Conservation (phyloP, 495 filamentous ascomycete genomes). For the Massariosphaeria phaeospora region DNA sequence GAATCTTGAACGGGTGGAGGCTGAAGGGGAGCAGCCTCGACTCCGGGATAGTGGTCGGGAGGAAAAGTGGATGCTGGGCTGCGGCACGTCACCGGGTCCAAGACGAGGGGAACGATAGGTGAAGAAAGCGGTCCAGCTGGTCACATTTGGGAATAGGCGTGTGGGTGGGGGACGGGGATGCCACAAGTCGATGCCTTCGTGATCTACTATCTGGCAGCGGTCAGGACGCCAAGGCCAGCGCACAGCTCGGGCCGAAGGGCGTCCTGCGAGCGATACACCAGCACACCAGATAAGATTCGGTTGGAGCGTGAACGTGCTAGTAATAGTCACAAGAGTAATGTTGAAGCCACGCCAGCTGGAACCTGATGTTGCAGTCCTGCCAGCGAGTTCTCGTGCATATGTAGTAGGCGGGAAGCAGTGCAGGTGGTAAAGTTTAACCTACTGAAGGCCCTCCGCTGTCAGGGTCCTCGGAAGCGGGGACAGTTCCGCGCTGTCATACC, state of each 20-base stretch:
- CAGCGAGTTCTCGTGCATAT: too few relatives aligned
- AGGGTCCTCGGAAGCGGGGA: too few relatives aligned
- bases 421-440: too few relatives aligned
- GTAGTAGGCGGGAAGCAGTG: too few relatives aligned
- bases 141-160: constrained; percentile 24
- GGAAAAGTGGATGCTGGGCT: constrained; percentile 7
- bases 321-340: too few relatives aligned
- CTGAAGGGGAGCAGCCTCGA: constrained; percentile 48
- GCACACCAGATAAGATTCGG: too few relatives aligned
- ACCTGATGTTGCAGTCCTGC: too few relatives aligned
- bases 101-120: constrained; percentile 13
- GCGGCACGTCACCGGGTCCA: constrained; percentile 24
- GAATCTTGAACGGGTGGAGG: constrained; percentile 56
- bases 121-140: constrained; percentile 19
- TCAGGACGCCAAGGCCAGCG: neutral
- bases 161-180: constrained; percentile 8
- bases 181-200: neutral
- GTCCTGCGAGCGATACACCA: neutral
- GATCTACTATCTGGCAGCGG: constrained; percentile 7
- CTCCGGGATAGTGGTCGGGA: constrained; percentile 22
- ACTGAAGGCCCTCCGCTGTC: too few relatives aligned
- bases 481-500: too few relatives aligned
- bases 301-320: too few relatives aligned
- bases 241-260: neutral
- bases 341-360: too few relatives aligned